Evolutionary conservation across 192 early-diverging fungal genomes (phyloP), one percentile per base, ranked within the genome.

Genomic region (Dissophora ornata): DNA sequence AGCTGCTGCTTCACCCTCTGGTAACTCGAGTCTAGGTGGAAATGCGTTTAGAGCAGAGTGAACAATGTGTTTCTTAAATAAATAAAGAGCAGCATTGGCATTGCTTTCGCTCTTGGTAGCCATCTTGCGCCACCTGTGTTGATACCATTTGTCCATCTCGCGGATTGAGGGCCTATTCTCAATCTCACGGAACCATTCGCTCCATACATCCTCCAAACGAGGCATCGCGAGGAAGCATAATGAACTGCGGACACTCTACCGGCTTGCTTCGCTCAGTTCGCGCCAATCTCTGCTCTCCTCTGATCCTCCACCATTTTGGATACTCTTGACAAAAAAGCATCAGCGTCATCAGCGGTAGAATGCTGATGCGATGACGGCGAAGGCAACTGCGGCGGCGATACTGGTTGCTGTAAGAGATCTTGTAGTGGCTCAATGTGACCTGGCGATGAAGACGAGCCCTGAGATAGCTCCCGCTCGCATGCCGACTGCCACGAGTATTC

Each of bases 121-220:
- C 6, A 13, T 33, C 22, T 21, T 10, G 46, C 60, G 60, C 60
- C 60, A 62, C 8, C 2, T 22, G 16, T n/a, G 4, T 2, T 9
- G 4, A 41, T 65, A 54, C 25, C 41, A 54, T 19, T 26, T 19
- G n/a, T 65, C 42, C 24, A 54, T 4, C 62, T 65, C 38, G 34
- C 34, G 44, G 50, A 65, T 53, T 25, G 62, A 54, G 19, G 62
- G 62, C 8, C 13, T 44, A 2, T 29, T 34, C 10, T 54, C 29
- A 8, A 46, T 19, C 1, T 51, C 62, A 44, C 53, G 19, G 25
- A 63, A 63, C 49, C 62, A 53, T 25, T 65, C 62, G 10, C 19
- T 12, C 62, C 62, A 65, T 9, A 65, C 36, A 34, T 40, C 7
- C 1, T 22, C 52, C 51, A 30, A 65, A 8, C 0, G 41, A 32